phyloP scores from a whole-genome alignment of 768 basidiomycete species.

The Coprinellus aureogranulatus region DNA sequence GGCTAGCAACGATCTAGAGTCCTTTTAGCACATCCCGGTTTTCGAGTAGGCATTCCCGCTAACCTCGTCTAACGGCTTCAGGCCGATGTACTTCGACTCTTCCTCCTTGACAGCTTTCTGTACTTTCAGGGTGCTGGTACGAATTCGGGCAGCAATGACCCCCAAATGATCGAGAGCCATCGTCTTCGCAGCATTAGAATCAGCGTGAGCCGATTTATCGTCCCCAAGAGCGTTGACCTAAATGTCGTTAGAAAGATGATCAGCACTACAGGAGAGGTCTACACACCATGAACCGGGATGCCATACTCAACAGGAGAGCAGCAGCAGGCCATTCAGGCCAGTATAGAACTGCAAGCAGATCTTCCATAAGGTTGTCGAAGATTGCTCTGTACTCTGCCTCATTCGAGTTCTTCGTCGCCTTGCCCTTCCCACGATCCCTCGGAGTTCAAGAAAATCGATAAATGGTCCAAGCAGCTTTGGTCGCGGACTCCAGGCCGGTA shows the following conservation, averaged over 20 bases:
- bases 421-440: conserved; percentile 84
- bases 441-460: conserved; percentile 61
- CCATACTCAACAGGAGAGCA: conserved; percentile 72
- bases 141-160: conserved; percentile 81
- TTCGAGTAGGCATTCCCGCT: conserved; percentile 9
- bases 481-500: conserved; percentile 75
- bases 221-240: conserved; percentile 85
- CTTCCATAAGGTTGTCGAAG: conserved; percentile 87
- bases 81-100: conserved; percentile 30
- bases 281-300: conserved; percentile 81
- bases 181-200: conserved; percentile 82
- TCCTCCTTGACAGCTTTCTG: conserved; percentile 27
- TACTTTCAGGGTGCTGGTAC: conserved; percentile 53
- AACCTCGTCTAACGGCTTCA: conserved; percentile 76
- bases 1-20: conserved; percentile 50
- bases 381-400: conserved; percentile 93
- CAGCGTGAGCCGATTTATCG: conserved; percentile 64
- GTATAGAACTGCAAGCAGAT: conserved; percentile 82
- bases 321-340: conserved; percentile 99
- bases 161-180: conserved; percentile 94
- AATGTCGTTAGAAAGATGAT: background rate
- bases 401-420: conserved; percentile 84
- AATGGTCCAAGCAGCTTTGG: conserved; percentile 84
- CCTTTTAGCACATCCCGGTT: too few relatives aligned
- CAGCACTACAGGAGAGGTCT: background rate